Evolutionary conservation across 257 asterid genomes (phyloP).

Genomic region (Thymus mandschuricus): DNA sequence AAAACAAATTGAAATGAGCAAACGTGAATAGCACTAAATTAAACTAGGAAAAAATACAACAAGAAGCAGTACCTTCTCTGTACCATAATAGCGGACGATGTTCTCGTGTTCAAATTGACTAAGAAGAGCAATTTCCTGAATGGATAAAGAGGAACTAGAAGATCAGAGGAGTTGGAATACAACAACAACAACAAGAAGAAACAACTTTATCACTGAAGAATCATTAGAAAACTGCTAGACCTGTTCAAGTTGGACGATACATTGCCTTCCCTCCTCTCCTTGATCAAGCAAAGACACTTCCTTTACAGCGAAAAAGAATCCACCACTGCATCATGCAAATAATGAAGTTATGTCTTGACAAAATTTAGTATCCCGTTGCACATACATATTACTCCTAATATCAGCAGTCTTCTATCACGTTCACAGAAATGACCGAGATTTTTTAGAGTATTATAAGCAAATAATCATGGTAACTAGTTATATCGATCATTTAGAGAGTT

Average conservation of each 20-base stretch:
- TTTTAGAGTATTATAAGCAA: background rate
- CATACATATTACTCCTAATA: background rate
- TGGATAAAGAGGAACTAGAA: constrained; percentile 32
- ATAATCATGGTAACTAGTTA: constrained; percentile 5
- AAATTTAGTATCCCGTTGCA: background rate
- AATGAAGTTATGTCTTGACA: constrained; percentile 13
- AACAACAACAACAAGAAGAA: constrained; percentile 2
- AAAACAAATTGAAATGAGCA: background rate
- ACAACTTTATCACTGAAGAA: background rate
- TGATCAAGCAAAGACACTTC: constrained; percentile 93
- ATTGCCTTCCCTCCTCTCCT: constrained; percentile 73
- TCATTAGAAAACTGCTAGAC: constrained; percentile 36
- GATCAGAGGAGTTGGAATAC: constrained; percentile 11
- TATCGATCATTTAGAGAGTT: background rate
- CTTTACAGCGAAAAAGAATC: constrained; percentile 93
- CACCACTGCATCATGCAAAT: constrained; percentile 66
- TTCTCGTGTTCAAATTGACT: constrained; percentile 94
- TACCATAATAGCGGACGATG: constrained; percentile 91
- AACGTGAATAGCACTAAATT: background rate
- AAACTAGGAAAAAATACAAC: constrained; percentile 14
- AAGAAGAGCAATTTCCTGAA: constrained; percentile 94
- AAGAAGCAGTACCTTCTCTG: constrained; percentile 63
- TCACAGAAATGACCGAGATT: background rate
- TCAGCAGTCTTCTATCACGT: constrained; percentile 6
- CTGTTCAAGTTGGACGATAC: constrained; percentile 85